Evolutionary conservation across 2,329 filamentous ascomycete genomes (phyloP), one percentile per base, ranked within the genome.

Genomic region (Ophiostoma tasmaniense): DNA sequence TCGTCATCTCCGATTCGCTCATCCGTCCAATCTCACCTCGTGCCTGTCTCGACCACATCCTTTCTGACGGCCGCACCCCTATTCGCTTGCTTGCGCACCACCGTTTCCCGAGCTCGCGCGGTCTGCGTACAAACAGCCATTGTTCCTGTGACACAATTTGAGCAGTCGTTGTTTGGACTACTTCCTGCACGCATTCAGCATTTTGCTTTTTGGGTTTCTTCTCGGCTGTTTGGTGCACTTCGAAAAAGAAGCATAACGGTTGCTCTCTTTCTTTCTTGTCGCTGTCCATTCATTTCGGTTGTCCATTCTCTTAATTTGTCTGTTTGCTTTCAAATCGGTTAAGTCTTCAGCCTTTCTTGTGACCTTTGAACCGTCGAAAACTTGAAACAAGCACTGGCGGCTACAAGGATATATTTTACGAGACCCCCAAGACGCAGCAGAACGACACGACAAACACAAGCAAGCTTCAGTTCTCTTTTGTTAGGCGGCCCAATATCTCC

Each of bases 11-110:
- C 61, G 30, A 35, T 35, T 62, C 59, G 59, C 20, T 30, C 59
- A 30, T 64, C 25, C 39, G 37, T 42, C 42, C n/a, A 35, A 22
- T 67, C 66, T 67, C n/a, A 61, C n/a, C 62, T 20, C 35, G 22
- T 33, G 14, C n/a, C 67, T 25, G 13, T 64, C 67, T 61, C 61
- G 14, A 25, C 13, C 14, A 37, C 39, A 30, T 65, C 37, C 22
- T 22, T 55, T 64, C 28, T 55, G n/a, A 55, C 52, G 33, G 7
- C 66, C 25, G 22, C 45, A 33, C 30, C 50, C 45, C 65, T 30
- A 25, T 52, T 52, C 30, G 42, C 17, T 55, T 25, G 20, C 42
- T 35, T 35, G 45, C 22, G 20, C 45, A 30, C 25, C 25, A 33
- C 20, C 8, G 3, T 33, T 33, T 39, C 28, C n/a, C 33, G 14